Evolutionary conservation across 192 early-diverging fungal genomes (phyloP), one percentile per base, ranked within the genome.

Genomic region (Helicostylum pulchrum): DNA sequence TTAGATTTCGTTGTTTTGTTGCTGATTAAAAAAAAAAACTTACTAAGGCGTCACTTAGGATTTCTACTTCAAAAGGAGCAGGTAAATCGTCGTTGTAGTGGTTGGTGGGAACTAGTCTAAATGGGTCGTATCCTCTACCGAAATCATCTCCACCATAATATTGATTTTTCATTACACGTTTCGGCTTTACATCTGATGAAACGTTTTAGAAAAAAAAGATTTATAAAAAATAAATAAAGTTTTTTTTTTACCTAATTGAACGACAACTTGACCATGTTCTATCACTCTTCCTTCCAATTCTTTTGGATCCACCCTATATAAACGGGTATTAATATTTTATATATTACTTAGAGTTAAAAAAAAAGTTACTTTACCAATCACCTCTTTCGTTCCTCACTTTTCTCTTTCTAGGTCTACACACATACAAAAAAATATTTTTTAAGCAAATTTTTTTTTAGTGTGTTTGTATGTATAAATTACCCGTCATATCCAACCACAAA

Each of bases 381-480:
- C 88, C 88, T 39, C 64, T 56, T 42, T 76, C 76, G 45, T 87
- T 83, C 23, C 86, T 73, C n/a, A 90, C 85, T 26, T 82, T 76
- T 36, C 86, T 75, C 44, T 80, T 73, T 8, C 88, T 69, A 20
- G 77, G 64, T 26, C 76, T 76, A 52, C 60, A 30, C 9, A 20
- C 3, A 47, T 3, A 8, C 3, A 47, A 57, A 43, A 0, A 57
- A 43, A 7, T 20, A 43, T 6, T 12, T 6, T 39, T 57, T 17
- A n/a, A n/a, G n/a, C n/a, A n/a, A n/a, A n/a, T 14, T 64, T 12
- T 66, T 62, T 15, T 68, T 66, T 43, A 54, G 69, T 19, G 69
- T 55, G 7, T 55, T 48, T 48, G 59, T 69, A 15, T 42, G n/a
- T n/a, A 36, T 58, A 23, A 14, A 17, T 62, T 72, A 72, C 71